These are phyloP conservation scores for Neurospora cerealis DNA, from an alignment of 495 filamentous ascomycete species.

Conservation along the genomic window DNA sequence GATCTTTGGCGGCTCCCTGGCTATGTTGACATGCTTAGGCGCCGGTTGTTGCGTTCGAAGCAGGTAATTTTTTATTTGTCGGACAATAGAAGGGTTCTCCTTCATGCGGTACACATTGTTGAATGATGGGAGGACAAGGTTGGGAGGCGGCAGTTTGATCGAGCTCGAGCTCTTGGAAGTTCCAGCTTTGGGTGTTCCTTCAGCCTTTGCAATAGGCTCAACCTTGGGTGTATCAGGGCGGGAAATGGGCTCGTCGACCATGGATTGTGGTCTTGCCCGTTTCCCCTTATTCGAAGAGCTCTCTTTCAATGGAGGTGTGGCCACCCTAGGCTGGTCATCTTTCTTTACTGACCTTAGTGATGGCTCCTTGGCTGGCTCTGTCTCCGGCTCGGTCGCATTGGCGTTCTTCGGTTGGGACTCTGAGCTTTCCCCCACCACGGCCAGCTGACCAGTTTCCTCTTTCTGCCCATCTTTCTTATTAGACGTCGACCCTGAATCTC, in stretches of 20 bases:
- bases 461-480: conserved; percentile 17
- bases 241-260: conserved; percentile 30
- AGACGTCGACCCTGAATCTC: conserved; percentile 40
- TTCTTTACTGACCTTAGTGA: conserved; percentile 21
- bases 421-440: conserved; percentile 56
- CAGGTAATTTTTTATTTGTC: conserved; percentile 58
- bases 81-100: conserved; percentile 59
- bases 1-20: conserved; percentile 58
- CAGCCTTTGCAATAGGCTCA: conserved; percentile 20
- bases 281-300: conserved; percentile 34
- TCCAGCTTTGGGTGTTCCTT: conserved; percentile 9
- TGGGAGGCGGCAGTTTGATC: conserved; percentile 35
- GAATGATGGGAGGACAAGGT: conserved; percentile 61
- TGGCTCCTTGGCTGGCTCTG: conserved; percentile 28
- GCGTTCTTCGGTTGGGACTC: conserved; percentile 52
- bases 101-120: conserved; percentile 55
- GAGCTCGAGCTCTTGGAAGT: conserved; percentile 21
- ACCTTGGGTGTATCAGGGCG: conserved; percentile 27
- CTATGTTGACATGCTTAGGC: conserved; percentile 60
- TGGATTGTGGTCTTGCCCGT: conserved; percentile 36
- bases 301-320: conserved; percentile 18
- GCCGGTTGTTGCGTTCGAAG: conserved; percentile 50
- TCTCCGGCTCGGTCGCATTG: conserved; percentile 41
- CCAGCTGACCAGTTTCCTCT: conserved; percentile 53
- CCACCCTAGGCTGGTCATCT: conserved; percentile 11